Conservation (phyloP, 257 asterid genomes). For the Rhazya stricta region DNA sequence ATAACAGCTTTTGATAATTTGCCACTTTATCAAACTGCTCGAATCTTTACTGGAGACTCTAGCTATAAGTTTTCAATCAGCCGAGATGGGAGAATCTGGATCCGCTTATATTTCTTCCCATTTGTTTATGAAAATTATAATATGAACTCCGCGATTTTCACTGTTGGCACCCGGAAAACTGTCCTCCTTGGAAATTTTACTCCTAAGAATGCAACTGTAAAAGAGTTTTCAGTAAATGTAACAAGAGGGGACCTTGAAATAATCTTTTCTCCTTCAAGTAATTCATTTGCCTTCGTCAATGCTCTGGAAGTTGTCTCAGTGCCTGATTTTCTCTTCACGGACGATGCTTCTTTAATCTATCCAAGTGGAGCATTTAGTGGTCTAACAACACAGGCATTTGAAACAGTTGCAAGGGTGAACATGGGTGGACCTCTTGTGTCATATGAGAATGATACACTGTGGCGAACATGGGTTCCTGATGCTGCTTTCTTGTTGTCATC, state of each 20-base stretch:
- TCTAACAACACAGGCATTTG: constrained; percentile 43
- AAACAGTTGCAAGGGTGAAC: constrained; percentile 64
- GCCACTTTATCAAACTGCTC: constrained; percentile 35
- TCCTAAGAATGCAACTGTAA: constrained; percentile 27
- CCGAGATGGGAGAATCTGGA: constrained; percentile 37
- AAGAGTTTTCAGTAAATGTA: constrained; percentile 51
- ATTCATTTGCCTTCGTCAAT: constrained; percentile 60
- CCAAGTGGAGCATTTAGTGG: constrained; percentile 47
- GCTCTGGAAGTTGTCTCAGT: constrained; percentile 69
- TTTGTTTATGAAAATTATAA: constrained; percentile 25
- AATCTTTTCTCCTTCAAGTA: constrained; percentile 38
- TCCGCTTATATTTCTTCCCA: constrained; percentile 44
- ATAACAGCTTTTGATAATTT: constrained; percentile 17
- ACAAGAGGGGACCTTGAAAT: constrained; percentile 39
- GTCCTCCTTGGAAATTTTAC: constrained; percentile 36
- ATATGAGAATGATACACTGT: constrained; percentile 48
- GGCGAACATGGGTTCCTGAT: constrained; percentile 68
- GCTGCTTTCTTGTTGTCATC: constrained; percentile 27
- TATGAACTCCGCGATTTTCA: constrained; percentile 32
- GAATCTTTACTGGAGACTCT: constrained; percentile 30
- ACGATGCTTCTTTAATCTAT: constrained; percentile 42
- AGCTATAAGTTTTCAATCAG: constrained; percentile 34
- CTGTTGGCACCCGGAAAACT: constrained; percentile 35
- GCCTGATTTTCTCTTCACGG: constrained; percentile 48
- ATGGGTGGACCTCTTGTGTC: constrained; percentile 75